Conservation (phyloP, 176 grass and related monocot genomes). For the Carex cristatella region DNA sequence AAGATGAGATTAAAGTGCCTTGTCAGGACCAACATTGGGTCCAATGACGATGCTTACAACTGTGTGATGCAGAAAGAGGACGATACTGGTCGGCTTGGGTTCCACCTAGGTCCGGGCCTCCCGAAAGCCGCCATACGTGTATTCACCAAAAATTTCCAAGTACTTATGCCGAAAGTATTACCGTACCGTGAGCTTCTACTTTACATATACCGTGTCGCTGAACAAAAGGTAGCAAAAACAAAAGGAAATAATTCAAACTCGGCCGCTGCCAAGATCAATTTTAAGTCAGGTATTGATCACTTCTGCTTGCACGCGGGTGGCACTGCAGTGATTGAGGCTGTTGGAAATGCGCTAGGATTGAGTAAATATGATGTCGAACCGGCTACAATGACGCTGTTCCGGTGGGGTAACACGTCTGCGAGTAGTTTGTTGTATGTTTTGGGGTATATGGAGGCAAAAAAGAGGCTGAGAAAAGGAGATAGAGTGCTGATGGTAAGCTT, state of each 20-base stretch:
- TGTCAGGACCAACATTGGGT: slow-evolving; percentile 28
- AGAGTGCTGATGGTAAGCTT: slow-evolving; percentile 23
- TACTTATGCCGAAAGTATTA: slow-evolving; percentile 17
- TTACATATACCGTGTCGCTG: not conserved
- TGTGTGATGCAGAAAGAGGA: slow-evolving; percentile 32
- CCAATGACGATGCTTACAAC: slow-evolving; percentile 30
- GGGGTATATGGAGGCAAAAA: slow-evolving; percentile 23
- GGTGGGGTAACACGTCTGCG: slow-evolving; percentile 21
- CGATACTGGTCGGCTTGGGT: slow-evolving; percentile 22
- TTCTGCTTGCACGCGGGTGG: slow-evolving; percentile 21
- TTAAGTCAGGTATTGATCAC: slow-evolving; percentile 7
- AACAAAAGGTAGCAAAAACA: not conserved
- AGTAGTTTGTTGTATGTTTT: slow-evolving; percentile 25
- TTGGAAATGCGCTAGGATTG: not conserved
- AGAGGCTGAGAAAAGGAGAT: slow-evolving; percentile 2
- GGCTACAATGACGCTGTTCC: slow-evolving; percentile 7
- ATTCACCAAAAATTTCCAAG: slow-evolving; percentile 9
- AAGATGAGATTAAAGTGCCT: slow-evolving; percentile 34
- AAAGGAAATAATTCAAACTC: not conserved
- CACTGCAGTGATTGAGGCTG: slow-evolving; percentile 6
- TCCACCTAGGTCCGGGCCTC: slow-evolving; percentile 33
- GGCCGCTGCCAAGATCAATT: not conserved
- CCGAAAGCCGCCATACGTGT: slow-evolving; percentile 14
- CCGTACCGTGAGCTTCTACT: slow-evolving; percentile 28
- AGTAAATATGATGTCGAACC: not conserved